These are phyloP conservation scores for Coemansia sp. DNA, from an alignment of 192 early-diverging fungal genomes.

Conservation along the genomic window DNA sequence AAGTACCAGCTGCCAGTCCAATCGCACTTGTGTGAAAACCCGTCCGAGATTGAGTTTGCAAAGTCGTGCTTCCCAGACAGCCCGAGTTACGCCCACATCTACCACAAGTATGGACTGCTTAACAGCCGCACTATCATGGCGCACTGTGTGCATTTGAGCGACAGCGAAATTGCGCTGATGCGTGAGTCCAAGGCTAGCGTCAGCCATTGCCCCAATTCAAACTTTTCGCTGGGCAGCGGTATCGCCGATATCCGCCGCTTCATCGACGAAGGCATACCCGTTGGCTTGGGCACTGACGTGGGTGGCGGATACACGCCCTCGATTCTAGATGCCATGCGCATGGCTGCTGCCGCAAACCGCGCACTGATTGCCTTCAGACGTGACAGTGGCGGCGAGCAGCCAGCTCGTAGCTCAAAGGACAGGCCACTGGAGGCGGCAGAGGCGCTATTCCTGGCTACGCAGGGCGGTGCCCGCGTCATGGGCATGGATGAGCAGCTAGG, in stretches of 20 bases:
- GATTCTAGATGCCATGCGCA: constrained; percentile 86
- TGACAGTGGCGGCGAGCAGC: constrained; percentile 15
- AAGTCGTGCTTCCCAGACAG: constrained; percentile 71
- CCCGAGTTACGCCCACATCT: constrained; percentile 76
- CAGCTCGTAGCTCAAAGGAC: constrained; percentile 3
- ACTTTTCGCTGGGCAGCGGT: constrained; percentile 84
- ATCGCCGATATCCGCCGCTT: constrained; percentile 78
- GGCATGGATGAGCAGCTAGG: constrained; percentile 72
- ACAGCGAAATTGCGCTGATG: constrained; percentile 70
- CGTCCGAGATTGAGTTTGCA: constrained; percentile 76
- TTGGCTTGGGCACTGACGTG: constrained; percentile 94
- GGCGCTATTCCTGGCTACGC: constrained; percentile 83
- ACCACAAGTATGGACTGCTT: constrained; percentile 73
- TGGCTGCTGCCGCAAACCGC: constrained; percentile 73
- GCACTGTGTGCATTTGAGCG: constrained; percentile 87
- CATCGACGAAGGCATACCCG: constrained; percentile 71
- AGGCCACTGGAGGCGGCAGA: constrained; percentile 67
- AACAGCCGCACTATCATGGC: constrained; percentile 82
- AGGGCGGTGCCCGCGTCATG: constrained; percentile 86
- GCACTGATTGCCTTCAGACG: constrained; percentile 49
- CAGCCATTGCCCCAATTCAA: constrained; percentile 91
- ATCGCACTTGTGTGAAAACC: constrained; percentile 89
- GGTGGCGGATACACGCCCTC: constrained; percentile 86
- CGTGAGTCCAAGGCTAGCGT: constrained; percentile 69
- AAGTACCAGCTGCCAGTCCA: constrained; percentile 82